Conservation (phyloP, 371 early-diverging fungal genomes). For the Circinella minor region DNA sequence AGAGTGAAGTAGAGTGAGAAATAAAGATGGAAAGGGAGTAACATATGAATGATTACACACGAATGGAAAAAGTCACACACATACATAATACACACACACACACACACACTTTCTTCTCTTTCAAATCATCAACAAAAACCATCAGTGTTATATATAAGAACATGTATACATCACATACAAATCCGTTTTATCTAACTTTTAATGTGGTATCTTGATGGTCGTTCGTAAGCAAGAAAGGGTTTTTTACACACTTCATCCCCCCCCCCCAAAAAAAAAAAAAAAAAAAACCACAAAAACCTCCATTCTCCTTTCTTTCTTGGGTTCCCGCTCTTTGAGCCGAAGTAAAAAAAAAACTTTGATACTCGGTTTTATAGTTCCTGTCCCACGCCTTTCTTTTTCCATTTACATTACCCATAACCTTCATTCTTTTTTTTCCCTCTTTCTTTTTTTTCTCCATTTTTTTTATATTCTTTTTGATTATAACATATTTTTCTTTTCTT, state of each 20-base stretch:
- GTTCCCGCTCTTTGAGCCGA: slow-evolving; percentile 7
- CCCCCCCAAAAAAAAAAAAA: too few species aligned
- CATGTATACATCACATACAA: too few species aligned
- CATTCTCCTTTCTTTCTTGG: slow-evolving; percentile 3
- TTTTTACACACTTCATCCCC: background rate
- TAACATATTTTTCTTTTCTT: background rate
- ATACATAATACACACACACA: background rate
- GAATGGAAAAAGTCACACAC: slow-evolving; percentile 2
- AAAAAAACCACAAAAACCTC: background rate
- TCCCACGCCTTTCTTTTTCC: background rate
- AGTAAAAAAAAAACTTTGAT: background rate
- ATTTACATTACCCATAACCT: background rate
- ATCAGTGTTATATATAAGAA: background rate
- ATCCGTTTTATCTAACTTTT: too few species aligned
- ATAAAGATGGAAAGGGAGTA: background rate
- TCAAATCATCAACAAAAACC: background rate
- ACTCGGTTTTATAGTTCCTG: slow-evolving; percentile 1
- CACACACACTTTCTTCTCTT: background rate
- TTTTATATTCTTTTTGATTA: background rate
- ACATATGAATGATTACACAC: slow-evolving; percentile 8
- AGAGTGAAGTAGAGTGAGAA: too few species aligned
- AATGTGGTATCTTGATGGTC: too few species aligned
- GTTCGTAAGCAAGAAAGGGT: too few species aligned
- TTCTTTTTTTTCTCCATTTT: background rate
- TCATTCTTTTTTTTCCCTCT: background rate